Conservation (phyloP, 768 basidiomycete genomes). For the Collybia mongolica region DNA sequence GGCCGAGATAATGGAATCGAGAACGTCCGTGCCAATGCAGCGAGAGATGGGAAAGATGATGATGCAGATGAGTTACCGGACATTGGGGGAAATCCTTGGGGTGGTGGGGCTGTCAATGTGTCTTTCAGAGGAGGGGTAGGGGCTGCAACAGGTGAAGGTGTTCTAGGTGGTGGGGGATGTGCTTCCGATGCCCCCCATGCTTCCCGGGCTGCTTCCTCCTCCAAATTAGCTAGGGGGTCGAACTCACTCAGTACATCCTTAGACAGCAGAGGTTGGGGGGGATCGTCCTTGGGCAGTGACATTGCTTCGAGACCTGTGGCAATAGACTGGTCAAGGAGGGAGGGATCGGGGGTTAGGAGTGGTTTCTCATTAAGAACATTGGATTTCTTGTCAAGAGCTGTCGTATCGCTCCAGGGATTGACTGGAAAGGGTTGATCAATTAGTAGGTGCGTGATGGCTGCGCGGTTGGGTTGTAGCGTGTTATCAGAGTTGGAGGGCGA, state of each 20-base stretch:
- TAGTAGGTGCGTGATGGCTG: neutral
- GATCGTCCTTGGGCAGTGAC: slow-evolving; percentile 15
- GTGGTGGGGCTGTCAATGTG: slow-evolving; percentile 15
- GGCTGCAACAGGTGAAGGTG: slow-evolving; percentile 17
- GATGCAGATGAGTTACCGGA: slow-evolving; percentile 30
- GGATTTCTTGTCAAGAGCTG: slow-evolving; percentile 17
- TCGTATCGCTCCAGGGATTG: slow-evolving; percentile 41
- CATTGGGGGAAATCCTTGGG: slow-evolving; percentile 20
- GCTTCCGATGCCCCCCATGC: slow-evolving; percentile 66
- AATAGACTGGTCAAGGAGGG: slow-evolving; percentile 38
- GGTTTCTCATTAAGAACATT: slow-evolving; percentile 16
- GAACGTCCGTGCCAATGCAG: slow-evolving; percentile 66
- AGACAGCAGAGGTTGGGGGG: slow-evolving; percentile 23
- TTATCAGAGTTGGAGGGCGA: neutral
- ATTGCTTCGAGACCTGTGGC: slow-evolving; percentile 33
- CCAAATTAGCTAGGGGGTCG: slow-evolving; percentile 60
- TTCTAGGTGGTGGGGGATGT: slow-evolving; percentile 54
- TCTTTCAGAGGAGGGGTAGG: slow-evolving; percentile 37
- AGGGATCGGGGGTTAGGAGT: slow-evolving; percentile 41
- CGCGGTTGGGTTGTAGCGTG: neutral
- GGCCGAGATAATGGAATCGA: slow-evolving; percentile 49
- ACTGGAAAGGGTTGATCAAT: slow-evolving; percentile 15
- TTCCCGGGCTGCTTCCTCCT: slow-evolving; percentile 57
- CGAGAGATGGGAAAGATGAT: slow-evolving; percentile 59
- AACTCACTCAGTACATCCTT: slow-evolving; percentile 59